phyloP scores from a whole-genome alignment of 2,329 filamentous ascomycete species.

The Lasiodiplodia sp. region DNA sequence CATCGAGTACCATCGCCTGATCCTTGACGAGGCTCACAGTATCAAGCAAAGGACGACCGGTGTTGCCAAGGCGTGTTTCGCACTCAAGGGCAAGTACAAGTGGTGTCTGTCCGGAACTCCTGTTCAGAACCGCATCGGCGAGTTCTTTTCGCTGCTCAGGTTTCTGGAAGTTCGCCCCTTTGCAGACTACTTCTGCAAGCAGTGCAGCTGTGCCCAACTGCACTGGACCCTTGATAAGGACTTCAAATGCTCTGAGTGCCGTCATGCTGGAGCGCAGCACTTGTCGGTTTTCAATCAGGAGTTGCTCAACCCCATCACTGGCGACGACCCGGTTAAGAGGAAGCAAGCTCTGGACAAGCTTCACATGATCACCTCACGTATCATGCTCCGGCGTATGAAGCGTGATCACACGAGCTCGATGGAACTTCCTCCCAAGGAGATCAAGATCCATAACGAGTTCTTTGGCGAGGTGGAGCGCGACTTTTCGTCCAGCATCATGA shows the following conservation, averaged over 20 bases:
- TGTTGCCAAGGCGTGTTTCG: slow-evolving; percentile 94
- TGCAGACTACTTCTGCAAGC: slow-evolving; percentile 91
- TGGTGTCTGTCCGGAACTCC: slow-evolving; percentile 97
- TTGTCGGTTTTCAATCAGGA: slow-evolving; percentile 94
- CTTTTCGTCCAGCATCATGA: slow-evolving; percentile 96
- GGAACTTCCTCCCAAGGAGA: slow-evolving; percentile 95
- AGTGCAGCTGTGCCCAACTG: slow-evolving; percentile 78
- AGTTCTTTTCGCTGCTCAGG: slow-evolving; percentile 92
- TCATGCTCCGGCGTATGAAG: slow-evolving; percentile 96
- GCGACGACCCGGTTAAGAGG: slow-evolving; percentile 62
- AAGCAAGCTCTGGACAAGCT: slow-evolving; percentile 79
- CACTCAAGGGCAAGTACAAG: slow-evolving; percentile 84
- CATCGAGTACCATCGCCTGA: slow-evolving; percentile 86
- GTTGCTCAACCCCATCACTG: slow-evolving; percentile 78
- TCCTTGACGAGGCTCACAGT: slow-evolving; percentile 93
- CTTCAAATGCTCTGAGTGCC: slow-evolving; percentile 74
- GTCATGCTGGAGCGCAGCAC: slow-evolving; percentile 69
- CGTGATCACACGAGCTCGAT: slow-evolving; percentile 92
- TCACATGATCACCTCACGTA: slow-evolving; percentile 85
- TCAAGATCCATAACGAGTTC: slow-evolving; percentile 91
- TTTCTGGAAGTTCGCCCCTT: slow-evolving; percentile 91
- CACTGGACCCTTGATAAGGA: slow-evolving; percentile 83
- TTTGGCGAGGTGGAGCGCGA: slow-evolving; percentile 97
- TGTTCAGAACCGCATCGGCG: slow-evolving; percentile 94
- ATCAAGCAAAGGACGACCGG: slow-evolving; percentile 91